Evolutionary conservation across 176 grass and related monocot genomes (phyloP).

Genomic region (Triticum monococcum): DNA sequence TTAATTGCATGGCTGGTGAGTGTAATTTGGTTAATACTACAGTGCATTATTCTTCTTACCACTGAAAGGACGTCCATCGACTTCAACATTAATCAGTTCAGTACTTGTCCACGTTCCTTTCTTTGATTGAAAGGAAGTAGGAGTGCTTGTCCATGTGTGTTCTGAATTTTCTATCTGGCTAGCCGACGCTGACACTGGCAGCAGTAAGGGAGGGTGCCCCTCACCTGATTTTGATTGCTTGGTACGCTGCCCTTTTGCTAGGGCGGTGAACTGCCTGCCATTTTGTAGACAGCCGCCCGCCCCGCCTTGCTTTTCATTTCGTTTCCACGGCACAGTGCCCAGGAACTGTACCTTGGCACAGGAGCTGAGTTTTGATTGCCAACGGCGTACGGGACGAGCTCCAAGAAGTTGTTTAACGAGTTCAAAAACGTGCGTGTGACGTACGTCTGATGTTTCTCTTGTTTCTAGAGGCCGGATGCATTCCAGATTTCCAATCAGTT

Average conservation of each 20-base stretch:
- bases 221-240: constrained; percentile 13
- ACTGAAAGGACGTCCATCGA: background rate
- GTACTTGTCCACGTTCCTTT: too few species aligned
- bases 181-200: background rate
- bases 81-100: background rate
- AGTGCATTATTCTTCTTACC: background rate
- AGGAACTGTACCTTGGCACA: background rate
- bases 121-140: background rate
- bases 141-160: background rate
- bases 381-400: background rate
- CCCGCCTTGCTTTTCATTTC: background rate
- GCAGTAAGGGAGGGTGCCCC: background rate
- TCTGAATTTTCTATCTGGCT: background rate
- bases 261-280: background rate
- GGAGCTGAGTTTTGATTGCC: background rate
- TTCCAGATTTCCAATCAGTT: background rate
- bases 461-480: background rate
- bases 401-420: background rate
- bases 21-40: background rate
- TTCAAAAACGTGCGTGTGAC: background rate
- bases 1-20: background rate
- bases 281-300: background rate
- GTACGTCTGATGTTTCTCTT: background rate
- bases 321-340: background rate
- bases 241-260: background rate